A percentile compares a stretch with the other conserved stretches of the same genome.
Evolutionary conservation across 169 alveolate genomes (phyloP).

Genomic region (Plasmodium knowlesi): DNA sequence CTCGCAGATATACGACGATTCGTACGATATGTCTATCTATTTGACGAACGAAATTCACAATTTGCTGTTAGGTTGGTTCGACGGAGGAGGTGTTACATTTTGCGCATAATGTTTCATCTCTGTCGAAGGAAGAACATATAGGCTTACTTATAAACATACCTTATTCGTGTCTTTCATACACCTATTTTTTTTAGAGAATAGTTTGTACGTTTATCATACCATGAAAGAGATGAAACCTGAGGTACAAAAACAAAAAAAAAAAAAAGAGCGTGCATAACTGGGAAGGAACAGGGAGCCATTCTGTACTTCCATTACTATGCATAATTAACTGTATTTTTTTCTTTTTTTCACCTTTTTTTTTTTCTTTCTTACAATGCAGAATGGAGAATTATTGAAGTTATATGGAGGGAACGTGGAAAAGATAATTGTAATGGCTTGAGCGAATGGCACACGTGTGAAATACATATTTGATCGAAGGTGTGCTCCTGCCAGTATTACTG

Average conservation of each 20-base stretch:
- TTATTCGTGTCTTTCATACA: not conserved
- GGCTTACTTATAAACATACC: not conserved
- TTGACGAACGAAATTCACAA: slow-evolving; percentile 74
- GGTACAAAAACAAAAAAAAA: not conserved
- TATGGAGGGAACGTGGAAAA: slow-evolving; percentile 19
- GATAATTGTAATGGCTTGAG: slow-evolving; percentile 33
- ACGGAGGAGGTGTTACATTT: not conserved
- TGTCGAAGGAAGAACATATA: not conserved
- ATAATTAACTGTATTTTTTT: not conserved
- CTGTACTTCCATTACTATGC: not conserved
- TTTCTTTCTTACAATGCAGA: slow-evolving; percentile 14
- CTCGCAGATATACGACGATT: slow-evolving; percentile 68
- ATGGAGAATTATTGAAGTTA: not conserved
- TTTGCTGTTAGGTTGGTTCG: slow-evolving; percentile 45
- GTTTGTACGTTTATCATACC: slow-evolving; percentile 53
- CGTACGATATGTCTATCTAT: slow-evolving; percentile 64
- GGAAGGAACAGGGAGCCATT: not conserved
- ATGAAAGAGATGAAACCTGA: slow-evolving; percentile 2
- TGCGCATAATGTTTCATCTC: not conserved
- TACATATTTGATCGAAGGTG: not conserved
- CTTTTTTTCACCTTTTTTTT: not conserved
- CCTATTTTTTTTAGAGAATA: slow-evolving; percentile 23
- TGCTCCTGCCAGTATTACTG: not conserved
- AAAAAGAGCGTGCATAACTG: too few relatives aligned
- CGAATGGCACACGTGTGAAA: not conserved